These are phyloP conservation scores for Magnolia sinica DNA, from an alignment of 164 flowering plant genomes.

Conservation along the genomic window DNA sequence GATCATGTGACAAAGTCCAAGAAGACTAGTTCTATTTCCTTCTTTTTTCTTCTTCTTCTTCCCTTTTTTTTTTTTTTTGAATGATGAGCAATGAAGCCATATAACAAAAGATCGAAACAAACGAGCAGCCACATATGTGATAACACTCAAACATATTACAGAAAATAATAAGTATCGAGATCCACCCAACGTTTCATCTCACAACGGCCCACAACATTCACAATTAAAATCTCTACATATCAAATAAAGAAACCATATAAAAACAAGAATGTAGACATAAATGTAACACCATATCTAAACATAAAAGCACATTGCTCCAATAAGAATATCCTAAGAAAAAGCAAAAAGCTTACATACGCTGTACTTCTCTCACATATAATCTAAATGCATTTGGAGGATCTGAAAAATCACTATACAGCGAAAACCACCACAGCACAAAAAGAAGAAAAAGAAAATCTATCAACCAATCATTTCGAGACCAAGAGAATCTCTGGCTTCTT, in stretches of 20 bases:
- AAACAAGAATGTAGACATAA: slow-evolving; percentile 1
- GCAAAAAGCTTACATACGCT: neutral
- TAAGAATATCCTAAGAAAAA: neutral
- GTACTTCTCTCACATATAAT: neutral
- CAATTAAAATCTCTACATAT: neutral
- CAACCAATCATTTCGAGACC: slow-evolving; percentile 63
- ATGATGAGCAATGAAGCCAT: neutral
- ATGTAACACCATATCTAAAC: neutral
- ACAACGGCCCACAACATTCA: neutral
- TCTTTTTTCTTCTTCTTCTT: too few species aligned
- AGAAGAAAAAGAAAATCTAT: neutral
- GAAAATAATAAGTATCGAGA: neutral
- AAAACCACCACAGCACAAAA: neutral
- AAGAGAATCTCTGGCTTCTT: slow-evolving; percentile 87
- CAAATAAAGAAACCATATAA: neutral
- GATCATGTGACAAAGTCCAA: neutral
- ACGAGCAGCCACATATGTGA: neutral
- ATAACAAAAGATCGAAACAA: neutral
- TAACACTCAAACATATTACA: too few species aligned
- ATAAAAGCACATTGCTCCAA: neutral
- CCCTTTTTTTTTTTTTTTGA: neutral
- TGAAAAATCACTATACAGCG: slow-evolving; percentile 16
- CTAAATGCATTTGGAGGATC: slow-evolving; percentile 2
- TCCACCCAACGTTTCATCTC: neutral
- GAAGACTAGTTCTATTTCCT: neutral